Percentiles rank a stretch among this genome's conserved stretches.
phyloP scores from a whole-genome alignment of 2,329 filamentous ascomycete species.

The Colletotrichum sidae region DNA sequence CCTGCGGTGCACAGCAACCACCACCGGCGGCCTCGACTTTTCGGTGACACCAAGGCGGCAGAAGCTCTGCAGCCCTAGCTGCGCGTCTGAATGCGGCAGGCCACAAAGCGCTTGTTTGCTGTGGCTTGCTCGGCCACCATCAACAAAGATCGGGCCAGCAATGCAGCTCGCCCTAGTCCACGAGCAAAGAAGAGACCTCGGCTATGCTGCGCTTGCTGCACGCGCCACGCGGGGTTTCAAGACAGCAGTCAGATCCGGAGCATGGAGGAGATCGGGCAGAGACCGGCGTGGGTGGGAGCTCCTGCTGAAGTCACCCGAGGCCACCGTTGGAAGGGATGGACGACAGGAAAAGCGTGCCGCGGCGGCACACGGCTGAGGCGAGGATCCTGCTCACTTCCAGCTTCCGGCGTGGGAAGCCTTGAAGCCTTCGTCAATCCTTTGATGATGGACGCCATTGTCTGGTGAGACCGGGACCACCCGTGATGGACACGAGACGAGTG shows the following conservation, averaged over 20 bases:
- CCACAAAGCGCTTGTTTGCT: constrained; percentile 14
- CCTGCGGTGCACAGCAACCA: no score
- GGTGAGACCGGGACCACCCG: no score
- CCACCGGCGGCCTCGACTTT: background rate
- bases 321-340: background rate
- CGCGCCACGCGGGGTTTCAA: background rate
- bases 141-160: constrained; percentile 5
- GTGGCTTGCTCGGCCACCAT: background rate
- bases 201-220: background rate
- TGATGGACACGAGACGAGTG: no score
- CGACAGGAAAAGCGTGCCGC: no score
- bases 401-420: no score
- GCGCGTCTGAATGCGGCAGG: constrained; percentile 5
- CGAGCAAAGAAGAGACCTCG: no score
- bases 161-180: constrained; percentile 12
- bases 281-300: constrained; percentile 2
- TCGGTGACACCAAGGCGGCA: background rate
- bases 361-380: no score
- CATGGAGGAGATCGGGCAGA: background rate
- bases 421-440: no score
- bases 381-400: no score
- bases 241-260: constrained; percentile 3
- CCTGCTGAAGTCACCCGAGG: constrained; percentile 5
- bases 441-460: no score
- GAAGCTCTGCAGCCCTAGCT: no score